A percentile compares a stretch with the other conserved stretches of the same genome.
Evolutionary conservation across 352 stramenopile genomes (phyloP).

Genomic region (Phytophthora pluvialis): DNA sequence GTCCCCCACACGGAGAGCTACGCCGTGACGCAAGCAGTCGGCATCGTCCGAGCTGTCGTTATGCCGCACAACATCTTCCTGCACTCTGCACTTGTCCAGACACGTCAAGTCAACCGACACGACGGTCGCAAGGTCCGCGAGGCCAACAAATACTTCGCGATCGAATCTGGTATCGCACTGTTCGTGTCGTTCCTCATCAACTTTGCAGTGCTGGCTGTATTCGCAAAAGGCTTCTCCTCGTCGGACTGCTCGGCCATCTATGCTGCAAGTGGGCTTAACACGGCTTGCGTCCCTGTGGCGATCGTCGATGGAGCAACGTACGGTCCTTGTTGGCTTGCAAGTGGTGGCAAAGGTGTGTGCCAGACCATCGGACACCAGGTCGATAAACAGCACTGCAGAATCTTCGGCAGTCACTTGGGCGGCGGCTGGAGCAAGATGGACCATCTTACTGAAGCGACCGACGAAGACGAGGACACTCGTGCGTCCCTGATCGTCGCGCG

Average conservation of each 20-base stretch:
- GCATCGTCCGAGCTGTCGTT: constrained; percentile 94
- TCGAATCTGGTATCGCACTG: constrained; percentile 92
- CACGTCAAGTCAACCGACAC: constrained; percentile 47
- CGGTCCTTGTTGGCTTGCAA: constrained; percentile 59
- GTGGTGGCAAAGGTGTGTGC: constrained; percentile 66
- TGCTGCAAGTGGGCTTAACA: constrained; percentile 52
- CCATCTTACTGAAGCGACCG: no score
- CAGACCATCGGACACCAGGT: constrained; percentile 81
- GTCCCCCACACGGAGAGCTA: constrained; percentile 70
- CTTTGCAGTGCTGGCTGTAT: constrained; percentile 90
- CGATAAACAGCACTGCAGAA: no score
- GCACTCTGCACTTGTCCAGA: constrained; percentile 91
- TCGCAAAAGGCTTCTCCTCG: constrained; percentile 94
- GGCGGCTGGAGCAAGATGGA: no score
- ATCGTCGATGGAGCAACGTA: constrained; percentile 51
- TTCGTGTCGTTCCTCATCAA: constrained; percentile 96
- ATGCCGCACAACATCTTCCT: constrained; percentile 98
- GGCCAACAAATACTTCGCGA: constrained; percentile 94
- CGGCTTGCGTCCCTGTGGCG: constrained; percentile 64
- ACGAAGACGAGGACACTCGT: no score
- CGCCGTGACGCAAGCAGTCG: constrained; percentile 85
- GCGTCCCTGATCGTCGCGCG: no score
- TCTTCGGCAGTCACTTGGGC: no score
- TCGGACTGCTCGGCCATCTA: constrained; percentile 63
- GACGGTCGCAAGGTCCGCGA: constrained; percentile 70